Conservation (phyloP, 2,329 filamentous ascomycete species). For the Harringtonia aguacate region DNA sequence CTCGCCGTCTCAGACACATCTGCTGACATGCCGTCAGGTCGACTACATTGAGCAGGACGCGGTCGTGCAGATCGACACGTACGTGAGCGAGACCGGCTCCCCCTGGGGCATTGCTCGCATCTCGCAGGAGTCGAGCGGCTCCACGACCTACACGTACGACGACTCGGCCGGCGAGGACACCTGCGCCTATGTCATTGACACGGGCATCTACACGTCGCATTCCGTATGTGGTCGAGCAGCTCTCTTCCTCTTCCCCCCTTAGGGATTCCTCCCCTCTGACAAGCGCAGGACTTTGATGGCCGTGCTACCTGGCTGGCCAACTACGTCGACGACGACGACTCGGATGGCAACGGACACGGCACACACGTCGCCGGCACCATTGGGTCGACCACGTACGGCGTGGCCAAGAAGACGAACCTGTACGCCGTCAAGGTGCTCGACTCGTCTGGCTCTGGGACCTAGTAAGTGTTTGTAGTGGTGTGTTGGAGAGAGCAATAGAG, state of each 20-base stretch:
- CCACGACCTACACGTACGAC: constrained; percentile 19
- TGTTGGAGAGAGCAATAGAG: too few species aligned
- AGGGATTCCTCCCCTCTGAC: constrained; percentile 1
- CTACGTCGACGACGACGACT: constrained; percentile 24
- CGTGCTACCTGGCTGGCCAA: constrained; percentile 29
- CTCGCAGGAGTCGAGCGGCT: constrained; percentile 13
- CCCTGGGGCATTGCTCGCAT: constrained; percentile 20
- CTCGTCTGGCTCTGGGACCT: constrained; percentile 23
- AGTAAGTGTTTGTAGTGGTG: too few species aligned
- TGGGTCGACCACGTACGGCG: constrained; percentile 29
- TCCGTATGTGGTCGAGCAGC: constrained; percentile 5
- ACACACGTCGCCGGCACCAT: constrained; percentile 37
- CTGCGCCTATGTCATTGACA: constrained; percentile 33
- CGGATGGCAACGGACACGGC: constrained; percentile 34
- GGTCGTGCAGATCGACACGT: constrained; percentile 17
- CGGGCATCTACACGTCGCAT: constrained; percentile 32
- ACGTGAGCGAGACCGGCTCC: constrained; percentile 14
- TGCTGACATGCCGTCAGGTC: constrained; percentile 14
- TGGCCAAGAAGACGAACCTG: constrained; percentile 32
- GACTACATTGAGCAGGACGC: constrained; percentile 21
- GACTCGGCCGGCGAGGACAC: constrained; percentile 17
- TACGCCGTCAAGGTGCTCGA: constrained; percentile 35
- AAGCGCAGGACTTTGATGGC: constrained; percentile 25
- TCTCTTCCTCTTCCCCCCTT: too few species aligned
- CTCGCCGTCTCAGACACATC: too few species aligned